These are phyloP conservation scores for Rosellinia necatrix DNA, from an alignment of 2,329 filamentous ascomycete species.

Conservation along the genomic window DNA sequence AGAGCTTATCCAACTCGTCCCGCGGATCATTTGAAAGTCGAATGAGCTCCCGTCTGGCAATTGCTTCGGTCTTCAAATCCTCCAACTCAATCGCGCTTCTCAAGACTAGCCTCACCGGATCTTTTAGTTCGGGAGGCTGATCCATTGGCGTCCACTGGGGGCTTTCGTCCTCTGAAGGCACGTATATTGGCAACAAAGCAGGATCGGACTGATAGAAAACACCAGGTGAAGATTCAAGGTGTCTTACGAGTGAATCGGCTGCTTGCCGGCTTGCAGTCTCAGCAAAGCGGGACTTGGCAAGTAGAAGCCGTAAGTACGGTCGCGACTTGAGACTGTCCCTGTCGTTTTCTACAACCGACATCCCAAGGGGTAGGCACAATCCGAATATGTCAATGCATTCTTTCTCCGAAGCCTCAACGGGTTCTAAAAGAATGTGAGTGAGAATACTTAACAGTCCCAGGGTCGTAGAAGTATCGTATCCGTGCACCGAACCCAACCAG, in stretches of 20 bases:
- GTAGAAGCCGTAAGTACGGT: conserved; percentile 29
- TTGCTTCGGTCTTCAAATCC: conserved; percentile 25
- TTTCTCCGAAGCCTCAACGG: conserved; percentile 7
- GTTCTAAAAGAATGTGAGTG: conserved; percentile 22
- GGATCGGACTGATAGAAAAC: conserved; percentile 14
- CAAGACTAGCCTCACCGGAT: conserved; percentile 20
- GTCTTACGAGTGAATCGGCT: conserved; percentile 10
- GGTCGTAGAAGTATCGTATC: conserved; percentile 29
- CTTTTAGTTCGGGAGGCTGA: conserved; percentile 17
- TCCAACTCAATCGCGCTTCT: conserved; percentile 24
- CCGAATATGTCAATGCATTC: conserved; percentile 20
- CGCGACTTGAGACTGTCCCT: conserved; percentile 27
- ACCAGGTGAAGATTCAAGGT: conserved; percentile 19
- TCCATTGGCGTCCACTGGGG: conserved; percentile 27
- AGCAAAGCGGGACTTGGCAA: conserved; percentile 26
- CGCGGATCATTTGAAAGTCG: conserved; percentile 22
- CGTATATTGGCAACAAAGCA: conserved; percentile 26
- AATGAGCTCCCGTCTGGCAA: conserved; percentile 27
- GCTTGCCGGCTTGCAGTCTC: conserved; percentile 19
- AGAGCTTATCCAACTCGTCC: conserved; percentile 25
- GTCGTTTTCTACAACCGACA: conserved; percentile 28
- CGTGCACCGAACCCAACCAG: conserved; percentile 24
- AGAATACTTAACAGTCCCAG: conserved; percentile 30
- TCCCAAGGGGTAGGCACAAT: conserved; percentile 25
- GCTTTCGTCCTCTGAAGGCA: conserved; percentile 24